Evolutionary conservation across 164 flowering plant genomes (phyloP).

Genomic region (Dillenia suffruticosa): DNA sequence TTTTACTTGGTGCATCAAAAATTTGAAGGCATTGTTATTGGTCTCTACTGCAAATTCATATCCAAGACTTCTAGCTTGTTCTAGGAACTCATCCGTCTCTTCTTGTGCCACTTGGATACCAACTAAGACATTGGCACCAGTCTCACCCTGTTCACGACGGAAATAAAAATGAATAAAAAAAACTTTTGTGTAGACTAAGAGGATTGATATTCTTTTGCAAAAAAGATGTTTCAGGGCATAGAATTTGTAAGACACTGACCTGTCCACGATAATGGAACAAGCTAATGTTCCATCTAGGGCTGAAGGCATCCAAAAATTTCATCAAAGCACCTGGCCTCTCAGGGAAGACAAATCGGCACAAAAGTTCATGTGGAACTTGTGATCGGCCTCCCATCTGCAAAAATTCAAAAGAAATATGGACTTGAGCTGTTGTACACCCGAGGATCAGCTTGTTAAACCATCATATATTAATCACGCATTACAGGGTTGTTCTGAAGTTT

Average conservation of each 20-base stretch:
- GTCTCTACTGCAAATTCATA: slow-evolving; percentile 69
- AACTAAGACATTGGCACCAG: slow-evolving; percentile 95
- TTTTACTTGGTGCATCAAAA: slow-evolving; percentile 61
- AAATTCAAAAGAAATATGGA: not conserved
- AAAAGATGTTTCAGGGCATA: not conserved
- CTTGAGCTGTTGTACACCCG: not conserved
- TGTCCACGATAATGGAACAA: slow-evolving; percentile 92
- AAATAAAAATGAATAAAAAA: not conserved
- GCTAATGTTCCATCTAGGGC: slow-evolving; percentile 96
- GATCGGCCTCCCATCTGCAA: slow-evolving; percentile 83
- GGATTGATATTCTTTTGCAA: not conserved
- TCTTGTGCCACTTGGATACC: slow-evolving; percentile 69
- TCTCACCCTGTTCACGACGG: slow-evolving; percentile 59
- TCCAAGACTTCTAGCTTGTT: slow-evolving; percentile 55
- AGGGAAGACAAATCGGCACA: slow-evolving; percentile 83
- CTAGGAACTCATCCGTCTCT: slow-evolving; percentile 64
- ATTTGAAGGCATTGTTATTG: slow-evolving; percentile 43
- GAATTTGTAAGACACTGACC: slow-evolving; percentile 33
- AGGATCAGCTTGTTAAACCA: no score
- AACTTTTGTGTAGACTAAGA: not conserved
- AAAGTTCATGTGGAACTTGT: slow-evolving; percentile 61
- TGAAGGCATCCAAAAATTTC: slow-evolving; percentile 83
- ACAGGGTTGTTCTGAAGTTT: no score
- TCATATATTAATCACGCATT: no score
- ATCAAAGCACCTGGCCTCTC: slow-evolving; percentile 92